phyloP scores from a whole-genome alignment of 495 filamentous ascomycete genomes.

The Trichoderma virens region DNA sequence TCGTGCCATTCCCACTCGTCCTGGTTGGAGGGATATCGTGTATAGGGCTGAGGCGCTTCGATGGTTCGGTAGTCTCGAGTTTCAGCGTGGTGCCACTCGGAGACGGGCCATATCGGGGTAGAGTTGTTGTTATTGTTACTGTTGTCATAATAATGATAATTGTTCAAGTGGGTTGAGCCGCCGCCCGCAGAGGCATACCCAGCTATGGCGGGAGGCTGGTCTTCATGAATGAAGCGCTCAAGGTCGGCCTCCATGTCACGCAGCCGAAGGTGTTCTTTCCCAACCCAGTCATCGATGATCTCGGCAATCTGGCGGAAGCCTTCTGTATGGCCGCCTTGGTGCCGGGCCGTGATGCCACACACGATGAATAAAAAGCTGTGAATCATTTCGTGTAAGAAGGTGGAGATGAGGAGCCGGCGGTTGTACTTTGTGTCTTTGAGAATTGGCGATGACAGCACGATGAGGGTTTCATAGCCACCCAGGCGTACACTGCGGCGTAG shows the following conservation, averaged over 20 bases:
- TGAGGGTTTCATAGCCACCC: slow-evolving; percentile 46
- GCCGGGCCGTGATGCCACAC: slow-evolving; percentile 41
- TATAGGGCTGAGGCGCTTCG: not conserved
- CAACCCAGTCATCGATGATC: slow-evolving; percentile 47
- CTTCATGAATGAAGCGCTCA: slow-evolving; percentile 30
- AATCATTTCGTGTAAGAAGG: slow-evolving; percentile 51
- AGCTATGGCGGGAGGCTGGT: slow-evolving; percentile 14
- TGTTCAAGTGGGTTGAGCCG: not conserved
- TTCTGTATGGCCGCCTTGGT: slow-evolving; percentile 43
- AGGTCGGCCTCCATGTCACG: slow-evolving; percentile 47
- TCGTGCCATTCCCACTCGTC: slow-evolving; percentile 4
- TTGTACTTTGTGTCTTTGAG: slow-evolving; percentile 39
- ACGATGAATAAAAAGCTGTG: slow-evolving; percentile 51
- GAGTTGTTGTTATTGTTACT: not conserved
- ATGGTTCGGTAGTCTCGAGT: not conserved
- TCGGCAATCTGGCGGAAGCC: slow-evolving; percentile 44
- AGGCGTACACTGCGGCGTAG: slow-evolving; percentile 29
- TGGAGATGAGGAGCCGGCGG: slow-evolving; percentile 44
- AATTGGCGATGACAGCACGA: slow-evolving; percentile 45
- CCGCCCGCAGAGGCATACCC: not conserved
- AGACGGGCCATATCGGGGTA: not conserved
- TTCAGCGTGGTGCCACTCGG: not conserved
- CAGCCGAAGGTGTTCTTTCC: slow-evolving; percentile 35
- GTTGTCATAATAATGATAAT: not conserved
- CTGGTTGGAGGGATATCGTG: not conserved